phyloP scores from a whole-genome alignment of 2,329 filamentous ascomycete genomes.

The Colletotrichum trifolii region DNA sequence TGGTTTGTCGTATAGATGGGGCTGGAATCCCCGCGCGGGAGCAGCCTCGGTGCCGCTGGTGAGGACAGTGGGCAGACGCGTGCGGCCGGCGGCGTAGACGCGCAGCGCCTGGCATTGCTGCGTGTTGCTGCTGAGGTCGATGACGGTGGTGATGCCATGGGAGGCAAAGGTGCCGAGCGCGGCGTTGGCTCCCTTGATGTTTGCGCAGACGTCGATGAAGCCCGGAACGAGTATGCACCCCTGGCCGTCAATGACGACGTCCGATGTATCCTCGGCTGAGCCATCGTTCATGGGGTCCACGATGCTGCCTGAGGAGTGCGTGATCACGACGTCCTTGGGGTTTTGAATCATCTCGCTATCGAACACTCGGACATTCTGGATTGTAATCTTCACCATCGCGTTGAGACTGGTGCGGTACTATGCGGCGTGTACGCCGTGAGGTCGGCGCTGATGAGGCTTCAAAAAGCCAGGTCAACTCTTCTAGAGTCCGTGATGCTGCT shows the following conservation, averaged over 20 bases:
- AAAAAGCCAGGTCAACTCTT: too few species aligned
- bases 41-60: slow-evolving; percentile 7
- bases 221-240: slow-evolving; percentile 25
- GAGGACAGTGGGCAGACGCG: slow-evolving; percentile 15
- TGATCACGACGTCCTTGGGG: slow-evolving; percentile 8
- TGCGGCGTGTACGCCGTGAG: neutral
- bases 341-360: slow-evolving; percentile 35
- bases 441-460: too few species aligned
- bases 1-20: slow-evolving; percentile 11
- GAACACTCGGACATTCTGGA: slow-evolving; percentile 28
- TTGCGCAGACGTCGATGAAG: slow-evolving; percentile 16
- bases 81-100: slow-evolving; percentile 19
- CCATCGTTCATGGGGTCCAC: neutral
- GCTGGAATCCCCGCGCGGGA: neutral
- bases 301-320: slow-evolving; percentile 12
- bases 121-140: slow-evolving; percentile 29
- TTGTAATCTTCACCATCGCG: slow-evolving; percentile 15
- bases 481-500: too few species aligned
- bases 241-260: slow-evolving; percentile 10
- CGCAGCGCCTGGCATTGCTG: slow-evolving; percentile 30
- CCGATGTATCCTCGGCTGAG: neutral
- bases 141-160: slow-evolving; percentile 24
- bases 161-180: slow-evolving; percentile 12
- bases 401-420: neutral
- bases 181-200: slow-evolving; percentile 24